Conservation (phyloP, 2,329 filamentous ascomycete species). For the Apiospora marii region DNA sequence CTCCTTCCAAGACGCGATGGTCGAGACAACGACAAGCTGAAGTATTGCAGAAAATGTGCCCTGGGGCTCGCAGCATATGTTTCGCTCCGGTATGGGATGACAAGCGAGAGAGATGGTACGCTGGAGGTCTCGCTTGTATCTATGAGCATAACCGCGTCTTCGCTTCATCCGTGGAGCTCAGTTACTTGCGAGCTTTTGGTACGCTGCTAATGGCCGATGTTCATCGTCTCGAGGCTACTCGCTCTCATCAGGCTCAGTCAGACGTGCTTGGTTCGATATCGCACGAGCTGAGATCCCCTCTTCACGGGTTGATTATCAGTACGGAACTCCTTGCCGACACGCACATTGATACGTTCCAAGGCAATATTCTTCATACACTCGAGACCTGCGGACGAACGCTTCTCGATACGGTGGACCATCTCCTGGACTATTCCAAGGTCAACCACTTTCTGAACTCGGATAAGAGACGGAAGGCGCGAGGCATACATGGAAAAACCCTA, state of each 20-base stretch:
- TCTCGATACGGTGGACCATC: constrained; percentile 61
- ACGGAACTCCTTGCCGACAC: constrained; percentile 61
- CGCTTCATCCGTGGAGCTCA: constrained; percentile 55
- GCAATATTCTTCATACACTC: constrained; percentile 47
- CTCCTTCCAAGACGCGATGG: neutral
- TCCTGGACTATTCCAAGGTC: constrained; percentile 64
- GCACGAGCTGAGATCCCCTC: constrained; percentile 67
- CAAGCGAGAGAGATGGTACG: constrained; percentile 55
- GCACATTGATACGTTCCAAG: constrained; percentile 52
- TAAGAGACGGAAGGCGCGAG: neutral
- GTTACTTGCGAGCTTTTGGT: constrained; percentile 58
- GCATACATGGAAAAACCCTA: neutral
- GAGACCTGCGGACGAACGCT: constrained; percentile 59
- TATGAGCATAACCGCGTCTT: constrained; percentile 51
- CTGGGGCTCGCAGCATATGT: constrained; percentile 53
- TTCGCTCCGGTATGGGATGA: constrained; percentile 58
- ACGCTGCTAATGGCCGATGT: constrained; percentile 65
- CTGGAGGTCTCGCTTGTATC: constrained; percentile 59
- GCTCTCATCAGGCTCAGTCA: constrained; percentile 57
- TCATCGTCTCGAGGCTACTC: constrained; percentile 48
- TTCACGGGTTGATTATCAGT: constrained; percentile 58
- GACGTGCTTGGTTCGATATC: constrained; percentile 67
- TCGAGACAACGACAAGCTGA: neutral
- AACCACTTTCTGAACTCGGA: constrained; percentile 44
- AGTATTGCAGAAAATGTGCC: constrained; percentile 42